A percentile compares a stretch with the other conserved stretches of the same genome.
These are phyloP conservation scores for Physcia stellaris DNA, from an alignment of 495 filamentous ascomycete species.

Conservation along the genomic window DNA sequence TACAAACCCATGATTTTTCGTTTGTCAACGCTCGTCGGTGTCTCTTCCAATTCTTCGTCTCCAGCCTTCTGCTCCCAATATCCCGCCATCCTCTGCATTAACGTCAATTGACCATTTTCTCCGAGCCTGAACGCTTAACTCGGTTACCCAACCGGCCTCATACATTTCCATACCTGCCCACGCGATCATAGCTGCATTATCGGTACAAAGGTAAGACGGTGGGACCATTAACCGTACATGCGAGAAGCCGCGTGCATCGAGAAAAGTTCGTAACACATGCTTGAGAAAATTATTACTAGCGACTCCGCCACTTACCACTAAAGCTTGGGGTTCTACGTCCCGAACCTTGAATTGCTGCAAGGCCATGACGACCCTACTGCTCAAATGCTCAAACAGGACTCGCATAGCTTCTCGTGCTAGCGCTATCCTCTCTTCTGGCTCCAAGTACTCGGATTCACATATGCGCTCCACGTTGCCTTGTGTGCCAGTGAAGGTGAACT, in stretches of 20 bases:
- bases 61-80: slow-evolving; percentile 32
- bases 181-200: slow-evolving; percentile 97
- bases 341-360: slow-evolving; percentile 27
- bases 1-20: too few relatives aligned
- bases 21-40: too few relatives aligned
- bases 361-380: slow-evolving; percentile 53
- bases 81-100: slow-evolving; percentile 34
- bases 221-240: slow-evolving; percentile 57
- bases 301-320: slow-evolving; percentile 84
- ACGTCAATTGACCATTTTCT: slow-evolving; percentile 72
- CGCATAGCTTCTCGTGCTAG: slow-evolving; percentile 63
- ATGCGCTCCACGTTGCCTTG: slow-evolving; percentile 38
- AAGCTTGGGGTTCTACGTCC: slow-evolving; percentile 31
- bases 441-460: slow-evolving; percentile 20
- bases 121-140: slow-evolving; percentile 41
- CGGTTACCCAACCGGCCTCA: slow-evolving; percentile 56
- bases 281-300: slow-evolving; percentile 69
- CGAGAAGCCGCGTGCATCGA: slow-evolving; percentile 49
- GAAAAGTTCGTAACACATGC: slow-evolving; percentile 31
- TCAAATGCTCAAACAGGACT: slow-evolving; percentile 80
- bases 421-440: slow-evolving; percentile 36
- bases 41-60: slow-evolving; percentile 10
- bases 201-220: slow-evolving; percentile 65
- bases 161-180: slow-evolving; percentile 94
- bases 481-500: slow-evolving; percentile 54